phyloP scores from a whole-genome alignment of 2,329 filamentous ascomycete species.

The Botryosphaeria dothidea region DNA sequence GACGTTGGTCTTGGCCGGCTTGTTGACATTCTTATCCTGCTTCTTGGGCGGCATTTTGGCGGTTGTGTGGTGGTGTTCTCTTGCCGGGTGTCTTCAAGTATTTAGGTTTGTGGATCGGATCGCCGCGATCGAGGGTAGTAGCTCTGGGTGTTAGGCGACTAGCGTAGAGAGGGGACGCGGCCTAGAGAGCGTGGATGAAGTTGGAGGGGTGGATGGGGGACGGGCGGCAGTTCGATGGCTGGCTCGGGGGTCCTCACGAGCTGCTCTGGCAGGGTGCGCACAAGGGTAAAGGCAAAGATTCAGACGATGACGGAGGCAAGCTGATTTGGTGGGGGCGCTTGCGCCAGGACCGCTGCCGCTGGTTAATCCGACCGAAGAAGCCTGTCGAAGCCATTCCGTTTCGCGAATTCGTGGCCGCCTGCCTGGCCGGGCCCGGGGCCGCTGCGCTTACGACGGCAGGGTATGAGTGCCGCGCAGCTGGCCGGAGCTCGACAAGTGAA shows the following conservation, averaged over 20 bases:
- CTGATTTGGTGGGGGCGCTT: slow-evolving; percentile 5
- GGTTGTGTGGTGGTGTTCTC: slow-evolving; percentile 20
- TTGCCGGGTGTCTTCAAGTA: not conserved
- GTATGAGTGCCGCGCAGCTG: not conserved
- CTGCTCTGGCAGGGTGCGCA: not conserved
- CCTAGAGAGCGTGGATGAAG: slow-evolving; percentile 23
- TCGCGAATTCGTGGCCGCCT: slow-evolving; percentile 4
- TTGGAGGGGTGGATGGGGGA: slow-evolving; percentile 8
- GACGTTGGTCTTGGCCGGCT: slow-evolving; percentile 67
- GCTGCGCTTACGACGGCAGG: slow-evolving; percentile 1
- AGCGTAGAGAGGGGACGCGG: not conserved
- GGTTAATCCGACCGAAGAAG: slow-evolving; percentile 9
- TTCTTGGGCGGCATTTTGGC: slow-evolving; percentile 72
- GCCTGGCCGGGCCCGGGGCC: not conserved
- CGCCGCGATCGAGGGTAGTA: not conserved
- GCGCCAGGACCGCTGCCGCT: not conserved
- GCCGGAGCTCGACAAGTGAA: slow-evolving; percentile 17
- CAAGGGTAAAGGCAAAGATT: not conserved
- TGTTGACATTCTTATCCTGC: slow-evolving; percentile 45
- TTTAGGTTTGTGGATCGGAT: slow-evolving; percentile 1
- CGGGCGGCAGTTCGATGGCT: not conserved
- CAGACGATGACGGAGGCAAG: slow-evolving; percentile 17
- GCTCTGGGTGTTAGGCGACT: not conserved
- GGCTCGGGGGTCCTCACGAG: not conserved
- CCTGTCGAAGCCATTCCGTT: not conserved